A percentile compares a stretch with the other conserved stretches of the same genome.
Evolutionary conservation across 176 grass and related monocot genomes (phyloP).

Genomic region (Cymbopogon citratus): DNA sequence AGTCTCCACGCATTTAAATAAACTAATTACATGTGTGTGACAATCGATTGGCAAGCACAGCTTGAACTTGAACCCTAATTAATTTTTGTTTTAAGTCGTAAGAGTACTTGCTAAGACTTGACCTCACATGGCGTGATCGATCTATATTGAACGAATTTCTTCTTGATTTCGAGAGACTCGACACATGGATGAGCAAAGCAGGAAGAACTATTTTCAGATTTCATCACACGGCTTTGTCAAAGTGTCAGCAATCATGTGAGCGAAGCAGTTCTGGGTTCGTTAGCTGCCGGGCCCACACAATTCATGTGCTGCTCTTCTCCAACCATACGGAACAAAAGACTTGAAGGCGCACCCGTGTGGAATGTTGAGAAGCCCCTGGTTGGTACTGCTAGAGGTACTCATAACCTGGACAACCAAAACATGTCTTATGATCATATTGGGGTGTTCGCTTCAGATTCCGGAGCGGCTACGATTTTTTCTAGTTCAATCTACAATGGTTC

Average conservation of each 20-base stretch:
- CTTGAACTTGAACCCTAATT: no score
- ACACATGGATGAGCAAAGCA: background rate
- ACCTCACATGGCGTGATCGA: background rate
- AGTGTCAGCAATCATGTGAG: background rate
- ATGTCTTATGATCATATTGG: no score
- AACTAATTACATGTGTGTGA: no score
- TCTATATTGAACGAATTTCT: background rate
- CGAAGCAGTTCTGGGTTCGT: background rate
- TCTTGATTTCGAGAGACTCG: background rate
- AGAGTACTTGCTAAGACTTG: background rate
- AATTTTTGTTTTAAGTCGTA: background rate
- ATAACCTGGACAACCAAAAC: background rate
- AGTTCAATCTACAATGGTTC: no score
- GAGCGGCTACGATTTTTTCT: no score
- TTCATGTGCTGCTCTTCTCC: no score
- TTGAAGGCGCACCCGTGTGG: background rate
- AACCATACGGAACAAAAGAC: background rate
- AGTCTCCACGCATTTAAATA: no score
- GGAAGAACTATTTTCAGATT: background rate
- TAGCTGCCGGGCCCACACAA: background rate
- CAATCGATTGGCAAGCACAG: no score
- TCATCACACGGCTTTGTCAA: background rate
- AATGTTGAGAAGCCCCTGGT: background rate
- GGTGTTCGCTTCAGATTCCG: no score
- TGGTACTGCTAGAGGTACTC: background rate